Conservation (phyloP, 2,329 filamentous ascomycete genomes). For the Talaromyces rugulosus region DNA sequence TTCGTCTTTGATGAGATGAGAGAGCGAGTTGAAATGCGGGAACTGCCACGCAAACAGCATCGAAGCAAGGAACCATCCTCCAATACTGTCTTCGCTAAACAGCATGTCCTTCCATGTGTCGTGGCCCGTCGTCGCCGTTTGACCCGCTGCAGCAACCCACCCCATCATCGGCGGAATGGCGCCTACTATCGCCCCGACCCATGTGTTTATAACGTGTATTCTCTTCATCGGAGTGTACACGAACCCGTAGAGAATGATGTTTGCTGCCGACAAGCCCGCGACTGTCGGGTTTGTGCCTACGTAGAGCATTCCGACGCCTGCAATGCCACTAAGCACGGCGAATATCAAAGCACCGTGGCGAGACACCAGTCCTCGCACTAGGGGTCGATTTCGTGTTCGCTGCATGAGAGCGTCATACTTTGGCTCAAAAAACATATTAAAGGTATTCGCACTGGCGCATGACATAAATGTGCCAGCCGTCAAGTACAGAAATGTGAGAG, state of each 20-base stretch:
- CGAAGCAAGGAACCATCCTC: constrained; percentile 83
- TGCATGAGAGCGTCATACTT: constrained; percentile 88
- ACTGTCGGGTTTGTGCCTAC: constrained; percentile 93
- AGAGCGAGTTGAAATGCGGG: constrained; percentile 93
- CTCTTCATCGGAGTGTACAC: constrained; percentile 92
- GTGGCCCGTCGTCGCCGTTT: constrained; percentile 67
- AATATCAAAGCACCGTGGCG: constrained; percentile 70
- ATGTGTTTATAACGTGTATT: constrained; percentile 82
- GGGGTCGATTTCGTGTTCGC: constrained; percentile 82
- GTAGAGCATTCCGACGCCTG: constrained; percentile 71
- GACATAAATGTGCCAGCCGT: constrained; percentile 85
- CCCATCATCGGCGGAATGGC: constrained; percentile 96
- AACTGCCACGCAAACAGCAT: constrained; percentile 96
- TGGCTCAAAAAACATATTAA: constrained; percentile 97
- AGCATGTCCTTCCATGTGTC: constrained; percentile 75
- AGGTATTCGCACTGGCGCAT: constrained; percentile 83
- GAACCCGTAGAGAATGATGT: constrained; percentile 86
- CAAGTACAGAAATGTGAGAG: constrained; percentile 86
- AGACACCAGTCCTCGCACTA: constrained; percentile 77
- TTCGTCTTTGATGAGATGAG: constrained; percentile 82
- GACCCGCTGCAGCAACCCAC: constrained; percentile 90
- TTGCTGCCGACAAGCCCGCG: constrained; percentile 75
- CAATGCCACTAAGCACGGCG: constrained; percentile 65
- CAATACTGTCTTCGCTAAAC: constrained; percentile 63
- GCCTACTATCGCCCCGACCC: constrained; percentile 88